Conservation (phyloP, 169 alveolate genomes). For the Toxoplasma gondii region DNA sequence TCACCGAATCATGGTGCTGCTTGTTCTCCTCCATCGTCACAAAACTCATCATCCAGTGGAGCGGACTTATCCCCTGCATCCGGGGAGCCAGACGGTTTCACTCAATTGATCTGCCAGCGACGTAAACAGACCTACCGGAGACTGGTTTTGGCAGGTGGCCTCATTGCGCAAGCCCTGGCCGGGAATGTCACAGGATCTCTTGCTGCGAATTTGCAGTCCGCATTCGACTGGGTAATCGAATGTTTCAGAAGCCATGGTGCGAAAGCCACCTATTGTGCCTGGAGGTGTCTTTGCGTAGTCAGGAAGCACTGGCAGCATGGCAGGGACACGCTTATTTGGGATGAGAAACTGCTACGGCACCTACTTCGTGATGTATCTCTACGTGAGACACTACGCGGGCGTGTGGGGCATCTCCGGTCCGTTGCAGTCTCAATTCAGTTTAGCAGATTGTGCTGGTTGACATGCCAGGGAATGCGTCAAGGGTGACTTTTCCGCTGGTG, state of each 20-base stretch:
- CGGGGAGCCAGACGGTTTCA: not conserved
- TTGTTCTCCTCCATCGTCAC: too few relatives aligned
- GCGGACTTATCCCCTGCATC: not conserved
- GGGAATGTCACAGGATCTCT: not conserved
- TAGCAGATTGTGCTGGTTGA: too few relatives aligned
- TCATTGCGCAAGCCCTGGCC: conserved; percentile 5
- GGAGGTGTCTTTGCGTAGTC: too few relatives aligned
- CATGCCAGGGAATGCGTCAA: too few relatives aligned
- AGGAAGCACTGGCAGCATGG: not conserved
- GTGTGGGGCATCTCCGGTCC: too few relatives aligned
- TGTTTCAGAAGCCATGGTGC: not conserved
- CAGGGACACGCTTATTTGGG: not conserved
- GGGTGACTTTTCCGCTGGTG: too few relatives aligned
- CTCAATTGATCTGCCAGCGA: not conserved
- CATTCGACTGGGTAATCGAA: conserved; percentile 28
- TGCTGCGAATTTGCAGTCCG: not conserved
- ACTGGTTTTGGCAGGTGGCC: conserved; percentile 26
- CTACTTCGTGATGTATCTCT: too few relatives aligned
- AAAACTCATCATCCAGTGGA: too few relatives aligned
- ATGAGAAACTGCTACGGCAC: too few relatives aligned
- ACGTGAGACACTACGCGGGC: too few relatives aligned
- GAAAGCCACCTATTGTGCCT: not conserved
- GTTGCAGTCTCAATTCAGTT: too few relatives aligned
- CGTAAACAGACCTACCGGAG: not conserved
- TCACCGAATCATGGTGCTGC: too few relatives aligned